These are phyloP conservation scores for Neurospora terricola DNA, from an alignment of 495 filamentous ascomycete species.

Conservation along the genomic window DNA sequence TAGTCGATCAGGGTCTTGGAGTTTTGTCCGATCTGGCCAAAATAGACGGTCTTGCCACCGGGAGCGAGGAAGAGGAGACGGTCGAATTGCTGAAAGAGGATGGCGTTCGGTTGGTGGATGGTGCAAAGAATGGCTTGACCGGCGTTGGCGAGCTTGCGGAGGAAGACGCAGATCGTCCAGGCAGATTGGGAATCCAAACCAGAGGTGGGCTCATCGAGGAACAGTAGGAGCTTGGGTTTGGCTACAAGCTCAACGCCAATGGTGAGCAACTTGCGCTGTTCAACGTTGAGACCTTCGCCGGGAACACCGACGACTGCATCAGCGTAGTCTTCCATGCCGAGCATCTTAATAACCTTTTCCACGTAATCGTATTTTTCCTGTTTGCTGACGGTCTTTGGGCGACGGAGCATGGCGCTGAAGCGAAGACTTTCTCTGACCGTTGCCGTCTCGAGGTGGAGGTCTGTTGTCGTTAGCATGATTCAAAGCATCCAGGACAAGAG, in stretches of 20 bases:
- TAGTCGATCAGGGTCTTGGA: constrained; percentile 28
- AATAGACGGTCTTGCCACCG: constrained; percentile 61
- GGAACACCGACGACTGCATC: constrained; percentile 79
- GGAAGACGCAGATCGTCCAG: constrained; percentile 70
- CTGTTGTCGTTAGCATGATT: constrained; percentile 11
- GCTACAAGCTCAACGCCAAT: constrained; percentile 90
- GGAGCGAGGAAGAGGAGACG: constrained; percentile 54
- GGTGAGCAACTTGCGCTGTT: constrained; percentile 56
- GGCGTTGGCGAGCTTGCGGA: constrained; percentile 72
- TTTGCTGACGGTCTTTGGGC: constrained; percentile 52
- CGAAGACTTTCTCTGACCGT: constrained; percentile 74
- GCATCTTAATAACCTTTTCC: constrained; percentile 76
- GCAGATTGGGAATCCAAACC: constrained; percentile 81
- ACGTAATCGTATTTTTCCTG: constrained; percentile 74
- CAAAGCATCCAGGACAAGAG: not conserved
- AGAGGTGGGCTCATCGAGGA: constrained; percentile 69
- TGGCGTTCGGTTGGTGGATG: constrained; percentile 67
- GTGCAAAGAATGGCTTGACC: constrained; percentile 66
- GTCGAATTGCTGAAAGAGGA: constrained; percentile 69
- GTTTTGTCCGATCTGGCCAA: constrained; percentile 45
- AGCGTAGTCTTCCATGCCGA: constrained; percentile 73
- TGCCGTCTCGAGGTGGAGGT: constrained; percentile 68
- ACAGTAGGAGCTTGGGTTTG: constrained; percentile 67
- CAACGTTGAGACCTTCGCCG: constrained; percentile 47
- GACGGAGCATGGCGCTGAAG: constrained; percentile 73